phyloP scores from a whole-genome alignment of 768 basidiomycete species.

The Lyophyllum shimeji region DNA sequence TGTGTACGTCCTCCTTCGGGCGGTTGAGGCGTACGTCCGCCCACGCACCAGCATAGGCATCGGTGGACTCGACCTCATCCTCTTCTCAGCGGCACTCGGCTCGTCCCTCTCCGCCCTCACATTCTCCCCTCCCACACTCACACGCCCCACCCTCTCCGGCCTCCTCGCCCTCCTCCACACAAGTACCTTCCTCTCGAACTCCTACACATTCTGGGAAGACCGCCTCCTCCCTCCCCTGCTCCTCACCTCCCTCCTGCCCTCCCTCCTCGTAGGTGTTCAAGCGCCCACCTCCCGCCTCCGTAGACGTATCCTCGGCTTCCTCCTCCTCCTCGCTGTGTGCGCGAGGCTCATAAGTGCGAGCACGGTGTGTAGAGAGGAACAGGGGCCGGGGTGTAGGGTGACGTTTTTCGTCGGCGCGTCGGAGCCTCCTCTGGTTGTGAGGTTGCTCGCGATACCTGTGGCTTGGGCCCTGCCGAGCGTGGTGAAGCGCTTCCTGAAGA shows the following conservation, averaged over 20 bases:
- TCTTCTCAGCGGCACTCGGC: conserved; percentile 48
- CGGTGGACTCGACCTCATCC: conserved; percentile 45
- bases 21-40: no score
- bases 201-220: conserved; percentile 98
- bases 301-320: conserved; percentile 72
- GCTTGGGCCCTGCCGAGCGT: conserved; percentile 53
- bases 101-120: conserved; percentile 49
- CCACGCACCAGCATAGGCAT: conserved; percentile 41
- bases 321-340: conserved; percentile 61
- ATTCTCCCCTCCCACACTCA: conserved; percentile 37
- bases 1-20: conserved; percentile 30
- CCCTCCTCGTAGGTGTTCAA: conserved; percentile 58
- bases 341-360: conserved; percentile 77
- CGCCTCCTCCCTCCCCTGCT: conserved; percentile 74
- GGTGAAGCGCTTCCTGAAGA: no score
- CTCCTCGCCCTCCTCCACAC: conserved; percentile 70
- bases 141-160: conserved; percentile 36
- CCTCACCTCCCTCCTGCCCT: conserved; percentile 60
- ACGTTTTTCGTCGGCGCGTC: conserved; percentile 85
- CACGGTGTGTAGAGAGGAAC: conserved; percentile 94
- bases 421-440: conserved; percentile 60
- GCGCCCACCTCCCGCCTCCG: conserved; percentile 73
- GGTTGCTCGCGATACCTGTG: conserved; percentile 55
- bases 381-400: conserved; percentile 84
- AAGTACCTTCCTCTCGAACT: conserved; percentile 85